Percentiles rank a stretch among this genome's conserved stretches.
Conservation (phyloP, 495 filamentous ascomycete species). For the Hyaloscypha variabilis region DNA sequence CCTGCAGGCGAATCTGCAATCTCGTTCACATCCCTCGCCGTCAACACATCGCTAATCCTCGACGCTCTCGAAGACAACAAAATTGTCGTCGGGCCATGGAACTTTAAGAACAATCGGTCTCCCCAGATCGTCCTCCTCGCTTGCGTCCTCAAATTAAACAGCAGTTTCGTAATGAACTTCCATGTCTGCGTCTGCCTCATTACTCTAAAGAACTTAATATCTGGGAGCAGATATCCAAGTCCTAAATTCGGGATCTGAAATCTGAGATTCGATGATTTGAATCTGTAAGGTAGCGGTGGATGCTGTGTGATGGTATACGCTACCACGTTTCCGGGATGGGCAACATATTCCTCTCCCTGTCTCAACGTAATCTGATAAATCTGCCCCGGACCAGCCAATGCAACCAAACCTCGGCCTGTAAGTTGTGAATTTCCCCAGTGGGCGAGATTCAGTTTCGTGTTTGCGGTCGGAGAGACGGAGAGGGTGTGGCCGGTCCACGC, state of each 20-base stretch:
- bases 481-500: slow-evolving; percentile 97
- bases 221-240: slow-evolving; percentile 55
- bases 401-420: slow-evolving; percentile 84
- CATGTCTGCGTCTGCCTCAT: slow-evolving; percentile 72
- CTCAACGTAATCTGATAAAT: slow-evolving; percentile 80
- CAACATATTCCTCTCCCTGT: slow-evolving; percentile 82
- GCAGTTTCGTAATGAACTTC: slow-evolving; percentile 59
- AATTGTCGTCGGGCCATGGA: slow-evolving; percentile 82
- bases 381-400: slow-evolving; percentile 81
- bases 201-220: slow-evolving; percentile 68
- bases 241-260: slow-evolving; percentile 76
- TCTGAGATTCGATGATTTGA: slow-evolving; percentile 73
- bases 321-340: slow-evolving; percentile 84
- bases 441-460: slow-evolving; percentile 72
- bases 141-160: slow-evolving; percentile 72
- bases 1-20: slow-evolving; percentile 74
- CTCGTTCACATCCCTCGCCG: slow-evolving; percentile 77
- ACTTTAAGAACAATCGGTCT: slow-evolving; percentile 87
- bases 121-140: slow-evolving; percentile 86
- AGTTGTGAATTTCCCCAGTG: slow-evolving; percentile 91
- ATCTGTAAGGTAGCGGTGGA: slow-evolving; percentile 79
- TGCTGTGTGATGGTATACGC: slow-evolving; percentile 80
- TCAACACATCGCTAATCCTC: slow-evolving; percentile 74
- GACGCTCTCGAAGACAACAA: slow-evolving; percentile 83
- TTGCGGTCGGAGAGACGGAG: slow-evolving; percentile 70